These are phyloP conservation scores for Globisporangium paddicum DNA, from an alignment of 352 stramenopile genomes.

Conservation along the genomic window DNA sequence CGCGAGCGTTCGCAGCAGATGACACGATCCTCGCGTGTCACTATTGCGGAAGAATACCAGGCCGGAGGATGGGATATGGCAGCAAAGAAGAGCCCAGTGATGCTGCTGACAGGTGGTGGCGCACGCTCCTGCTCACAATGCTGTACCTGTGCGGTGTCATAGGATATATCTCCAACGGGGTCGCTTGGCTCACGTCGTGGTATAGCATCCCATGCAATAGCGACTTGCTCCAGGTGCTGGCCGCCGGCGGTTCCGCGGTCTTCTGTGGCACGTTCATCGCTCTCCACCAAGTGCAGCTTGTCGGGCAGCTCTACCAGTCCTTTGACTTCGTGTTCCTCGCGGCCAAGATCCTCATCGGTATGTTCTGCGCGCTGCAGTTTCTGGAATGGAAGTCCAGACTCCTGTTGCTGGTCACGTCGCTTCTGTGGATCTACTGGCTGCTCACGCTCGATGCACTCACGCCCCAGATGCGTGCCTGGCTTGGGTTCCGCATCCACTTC, in stretches of 20 bases:
- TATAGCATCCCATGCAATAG: not conserved
- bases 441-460: slow-evolving; percentile 28
- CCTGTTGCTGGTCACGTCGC: slow-evolving; percentile 16
- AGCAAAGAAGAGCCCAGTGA: not conserved
- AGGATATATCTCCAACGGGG: not conserved
- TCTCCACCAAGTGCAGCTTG: not conserved
- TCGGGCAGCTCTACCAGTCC: not conserved
- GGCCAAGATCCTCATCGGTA: slow-evolving; percentile 1
- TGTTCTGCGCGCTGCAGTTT: slow-evolving; percentile 17
- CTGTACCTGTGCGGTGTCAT: not conserved
- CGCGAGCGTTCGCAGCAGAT: not conserved
- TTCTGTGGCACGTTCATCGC: slow-evolving; percentile 1
- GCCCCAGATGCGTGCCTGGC: slow-evolving; percentile 12
- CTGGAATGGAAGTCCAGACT: slow-evolving; percentile 17
- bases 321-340: slow-evolving; percentile 5
- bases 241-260: not conserved
- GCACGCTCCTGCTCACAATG: not conserved
- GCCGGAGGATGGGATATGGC: not conserved
- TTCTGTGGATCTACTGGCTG: slow-evolving; percentile 30
- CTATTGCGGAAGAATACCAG: not conserved
- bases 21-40: not conserved
- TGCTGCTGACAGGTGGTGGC: not conserved
- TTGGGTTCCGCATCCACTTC: slow-evolving; percentile 19
- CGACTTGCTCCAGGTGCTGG: not conserved
- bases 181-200: not conserved